phyloP scores from a whole-genome alignment of 345 rosid genomes.

The Boechera stricta region DNA sequence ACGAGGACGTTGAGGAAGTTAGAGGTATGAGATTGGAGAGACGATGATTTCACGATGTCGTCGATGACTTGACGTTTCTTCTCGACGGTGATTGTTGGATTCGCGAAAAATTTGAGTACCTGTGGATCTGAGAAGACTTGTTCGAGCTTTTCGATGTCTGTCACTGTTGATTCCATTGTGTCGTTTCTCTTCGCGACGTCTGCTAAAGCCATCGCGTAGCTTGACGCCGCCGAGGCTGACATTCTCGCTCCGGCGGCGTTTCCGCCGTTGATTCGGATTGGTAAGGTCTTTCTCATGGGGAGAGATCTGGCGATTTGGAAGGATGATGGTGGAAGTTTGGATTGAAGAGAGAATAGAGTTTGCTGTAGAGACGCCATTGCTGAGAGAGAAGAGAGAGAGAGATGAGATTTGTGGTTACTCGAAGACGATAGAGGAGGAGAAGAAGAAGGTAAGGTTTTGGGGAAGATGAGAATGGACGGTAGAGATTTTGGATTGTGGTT shows the following conservation, averaged over 20 bases:
- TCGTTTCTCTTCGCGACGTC: slow-evolving; percentile 72
- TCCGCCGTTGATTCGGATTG: slow-evolving; percentile 48
- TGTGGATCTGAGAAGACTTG: slow-evolving; percentile 62
- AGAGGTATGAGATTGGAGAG: slow-evolving; percentile 61
- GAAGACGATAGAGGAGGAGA: slow-evolving; percentile 32
- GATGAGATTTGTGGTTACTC: slow-evolving; percentile 37
- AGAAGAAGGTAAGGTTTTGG: slow-evolving; percentile 40
- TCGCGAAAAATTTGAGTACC: slow-evolving; percentile 61
- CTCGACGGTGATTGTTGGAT: slow-evolving; percentile 56
- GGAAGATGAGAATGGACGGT: slow-evolving; percentile 21
- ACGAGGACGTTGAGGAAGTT: slow-evolving; percentile 76
- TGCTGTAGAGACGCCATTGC: slow-evolving; percentile 76
- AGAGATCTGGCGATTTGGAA: slow-evolving; percentile 48
- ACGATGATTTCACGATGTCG: slow-evolving; percentile 55
- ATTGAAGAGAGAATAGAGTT: slow-evolving; percentile 57
- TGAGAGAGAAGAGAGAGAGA: slow-evolving; percentile 16
- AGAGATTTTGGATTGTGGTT: neutral
- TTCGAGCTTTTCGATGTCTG: slow-evolving; percentile 80
- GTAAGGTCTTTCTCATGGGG: slow-evolving; percentile 47
- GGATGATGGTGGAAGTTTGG: slow-evolving; percentile 55
- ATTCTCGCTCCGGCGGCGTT: slow-evolving; percentile 53
- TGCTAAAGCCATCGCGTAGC: slow-evolving; percentile 81
- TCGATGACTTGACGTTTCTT: slow-evolving; percentile 67
- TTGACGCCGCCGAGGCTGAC: slow-evolving; percentile 64
- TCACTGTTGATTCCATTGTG: slow-evolving; percentile 65